phyloP scores from a whole-genome alignment of 164 flowering plant genomes.

The Liriodendron chinense region DNA sequence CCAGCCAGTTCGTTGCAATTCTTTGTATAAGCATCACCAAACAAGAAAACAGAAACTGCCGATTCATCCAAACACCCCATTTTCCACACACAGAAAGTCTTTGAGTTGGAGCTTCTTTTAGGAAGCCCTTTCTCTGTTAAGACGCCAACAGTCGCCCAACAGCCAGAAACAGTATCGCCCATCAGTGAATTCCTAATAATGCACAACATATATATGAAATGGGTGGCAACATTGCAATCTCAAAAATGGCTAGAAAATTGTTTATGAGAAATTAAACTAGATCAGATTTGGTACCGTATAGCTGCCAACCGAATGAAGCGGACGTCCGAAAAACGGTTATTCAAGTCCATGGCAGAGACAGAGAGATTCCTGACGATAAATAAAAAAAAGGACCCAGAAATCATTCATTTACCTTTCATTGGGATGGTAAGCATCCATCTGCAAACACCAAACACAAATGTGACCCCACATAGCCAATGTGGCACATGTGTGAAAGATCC shows the following conservation, averaged over 20 bases:
- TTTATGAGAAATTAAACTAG: not conserved
- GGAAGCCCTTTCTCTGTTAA: slow-evolving; percentile 66
- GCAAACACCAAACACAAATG: not conserved
- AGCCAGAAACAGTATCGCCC: slow-evolving; percentile 73
- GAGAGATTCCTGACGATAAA: slow-evolving; percentile 47
- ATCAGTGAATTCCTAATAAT: slow-evolving; percentile 55
- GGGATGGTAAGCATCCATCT: not conserved
- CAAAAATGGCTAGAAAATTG: not conserved
- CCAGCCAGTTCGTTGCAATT: slow-evolving; percentile 54
- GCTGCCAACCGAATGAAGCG: slow-evolving; percentile 66
- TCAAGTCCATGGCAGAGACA: slow-evolving; percentile 54
- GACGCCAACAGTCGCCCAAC: slow-evolving; percentile 94
- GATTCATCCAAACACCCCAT: slow-evolving; percentile 70
- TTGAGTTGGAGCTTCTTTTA: slow-evolving; percentile 72
- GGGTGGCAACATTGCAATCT: not conserved
- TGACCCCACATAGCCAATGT: too few relatives aligned
- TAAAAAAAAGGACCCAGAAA: not conserved
- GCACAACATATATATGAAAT: not conserved
- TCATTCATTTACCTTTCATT: not conserved
- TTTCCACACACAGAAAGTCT: slow-evolving; percentile 71
- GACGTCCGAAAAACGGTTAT: slow-evolving; percentile 67
- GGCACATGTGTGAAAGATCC: not conserved
- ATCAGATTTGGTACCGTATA: slow-evolving; percentile 49
- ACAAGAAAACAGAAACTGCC: slow-evolving; percentile 66
- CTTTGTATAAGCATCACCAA: slow-evolving; percentile 79